Percentiles rank a stretch among this genome's conserved stretches.
Conservation (phyloP, 2,329 filamentous ascomycete genomes). For the Cytospora schulzeri region DNA sequence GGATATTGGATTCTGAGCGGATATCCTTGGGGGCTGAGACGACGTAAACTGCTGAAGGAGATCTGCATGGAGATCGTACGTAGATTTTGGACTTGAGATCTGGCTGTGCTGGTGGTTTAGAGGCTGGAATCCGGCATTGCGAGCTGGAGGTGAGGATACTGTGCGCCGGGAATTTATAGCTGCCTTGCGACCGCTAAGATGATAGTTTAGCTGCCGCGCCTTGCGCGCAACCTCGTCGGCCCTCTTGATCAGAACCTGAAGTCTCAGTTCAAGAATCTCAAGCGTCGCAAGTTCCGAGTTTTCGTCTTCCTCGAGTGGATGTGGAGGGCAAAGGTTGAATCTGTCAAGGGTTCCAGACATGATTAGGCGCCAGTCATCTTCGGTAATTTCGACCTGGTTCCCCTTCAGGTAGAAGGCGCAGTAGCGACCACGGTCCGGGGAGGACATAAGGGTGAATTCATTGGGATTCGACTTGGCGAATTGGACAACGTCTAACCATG, state of each 20-base stretch:
- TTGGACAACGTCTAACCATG: constrained; percentile 84
- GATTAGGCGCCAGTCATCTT: constrained; percentile 86
- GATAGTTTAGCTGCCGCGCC: constrained; percentile 78
- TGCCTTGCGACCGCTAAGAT: constrained; percentile 71
- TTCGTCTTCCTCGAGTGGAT: constrained; percentile 84
- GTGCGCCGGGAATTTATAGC: constrained; percentile 70
- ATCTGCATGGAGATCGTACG: constrained; percentile 55
- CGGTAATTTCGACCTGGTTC: constrained; percentile 78
- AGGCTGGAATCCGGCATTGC: constrained; percentile 42
- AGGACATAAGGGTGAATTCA: constrained; percentile 73
- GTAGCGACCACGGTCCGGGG: constrained; percentile 67
- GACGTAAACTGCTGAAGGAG: constrained; percentile 57
- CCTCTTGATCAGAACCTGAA: constrained; percentile 75
- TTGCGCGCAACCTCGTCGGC: constrained; percentile 70
- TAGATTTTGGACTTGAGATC: constrained; percentile 36
- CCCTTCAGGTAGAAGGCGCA: constrained; percentile 85
- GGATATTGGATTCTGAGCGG: constrained; percentile 35
- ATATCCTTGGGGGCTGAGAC: constrained; percentile 32
- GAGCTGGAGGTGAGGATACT: constrained; percentile 34
- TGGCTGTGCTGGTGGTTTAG: constrained; percentile 36
- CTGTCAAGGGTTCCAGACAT: constrained; percentile 81
- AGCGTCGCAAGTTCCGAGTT: constrained; percentile 81
- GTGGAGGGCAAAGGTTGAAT: constrained; percentile 69
- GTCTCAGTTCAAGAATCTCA: constrained; percentile 79
- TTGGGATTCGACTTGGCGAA: constrained; percentile 80